Conservation (phyloP, 116 monocot genomes). For the Phalaenopsis hybrid region DNA sequence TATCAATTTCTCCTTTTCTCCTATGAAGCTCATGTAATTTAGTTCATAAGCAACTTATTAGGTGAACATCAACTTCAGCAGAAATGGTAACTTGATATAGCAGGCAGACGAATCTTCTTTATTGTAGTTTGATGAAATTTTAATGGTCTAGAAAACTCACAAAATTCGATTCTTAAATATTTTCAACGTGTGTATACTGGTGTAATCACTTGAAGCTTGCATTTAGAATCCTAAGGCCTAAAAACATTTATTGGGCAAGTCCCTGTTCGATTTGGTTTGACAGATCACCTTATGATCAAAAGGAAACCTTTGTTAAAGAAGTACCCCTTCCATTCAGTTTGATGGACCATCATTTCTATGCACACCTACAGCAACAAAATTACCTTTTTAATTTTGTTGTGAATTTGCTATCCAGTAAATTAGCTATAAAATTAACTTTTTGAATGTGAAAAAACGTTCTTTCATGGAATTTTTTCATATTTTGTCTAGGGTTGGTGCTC, state of each 20-base stretch:
- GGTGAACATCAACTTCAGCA: neutral
- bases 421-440: neutral
- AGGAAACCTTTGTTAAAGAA: too few species aligned
- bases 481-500: neutral
- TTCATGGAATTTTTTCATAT: neutral
- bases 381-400: too few species aligned
- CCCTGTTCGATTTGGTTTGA: neutral
- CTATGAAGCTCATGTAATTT: neutral
- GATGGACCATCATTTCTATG: too few species aligned
- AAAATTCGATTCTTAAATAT: neutral
- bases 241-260: neutral
- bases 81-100: neutral
- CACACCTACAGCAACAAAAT: too few species aligned
- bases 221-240: neutral
- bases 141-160: neutral
- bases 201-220: neutral
- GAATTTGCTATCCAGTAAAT: too few species aligned
- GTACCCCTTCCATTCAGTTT: too few species aligned
- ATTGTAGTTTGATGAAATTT: neutral
- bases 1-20: neutral
- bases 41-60: constrained; percentile 1
- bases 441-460: neutral
- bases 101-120: neutral
- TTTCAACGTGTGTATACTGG: neutral
- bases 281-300: neutral